These are phyloP conservation scores for Aeschynomene evenia DNA, from an alignment of 306 rosid genomes.

Conservation along the genomic window DNA sequence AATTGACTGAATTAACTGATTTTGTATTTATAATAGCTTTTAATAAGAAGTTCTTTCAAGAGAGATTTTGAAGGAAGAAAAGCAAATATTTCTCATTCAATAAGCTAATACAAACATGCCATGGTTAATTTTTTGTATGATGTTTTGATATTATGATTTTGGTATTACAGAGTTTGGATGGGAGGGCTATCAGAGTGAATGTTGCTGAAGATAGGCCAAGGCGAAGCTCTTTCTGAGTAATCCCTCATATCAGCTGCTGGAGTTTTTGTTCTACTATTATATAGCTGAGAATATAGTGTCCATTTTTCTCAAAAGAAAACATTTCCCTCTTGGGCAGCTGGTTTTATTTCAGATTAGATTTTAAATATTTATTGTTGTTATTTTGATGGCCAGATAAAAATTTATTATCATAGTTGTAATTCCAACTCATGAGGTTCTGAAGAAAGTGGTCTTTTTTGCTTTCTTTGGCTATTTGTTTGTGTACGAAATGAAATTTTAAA, in stretches of 20 bases:
- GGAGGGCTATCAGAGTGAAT: conserved; percentile 82
- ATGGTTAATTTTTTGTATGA: background rate
- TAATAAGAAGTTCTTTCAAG: too few relatives aligned
- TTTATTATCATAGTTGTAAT: conserved; percentile 25
- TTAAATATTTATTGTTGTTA: conserved; percentile 6
- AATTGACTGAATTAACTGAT: too few relatives aligned
- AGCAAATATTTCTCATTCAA: background rate
- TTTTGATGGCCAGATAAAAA: conserved; percentile 23
- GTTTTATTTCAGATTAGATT: conserved; percentile 33
- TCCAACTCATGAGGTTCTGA: conserved; percentile 15
- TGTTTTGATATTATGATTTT: conserved; percentile 26
- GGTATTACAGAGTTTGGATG: conserved; percentile 74
- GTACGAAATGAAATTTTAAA: background rate
- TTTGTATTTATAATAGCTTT: background rate
- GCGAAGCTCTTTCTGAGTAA: conserved; percentile 58
- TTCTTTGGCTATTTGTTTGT: conserved; percentile 17
- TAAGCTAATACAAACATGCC: background rate
- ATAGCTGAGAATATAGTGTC: conserved; percentile 44
- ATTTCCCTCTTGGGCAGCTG: conserved; percentile 22
- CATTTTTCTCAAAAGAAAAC: conserved; percentile 18
- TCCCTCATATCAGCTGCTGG: conserved; percentile 16
- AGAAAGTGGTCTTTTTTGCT: background rate
- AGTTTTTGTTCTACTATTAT: conserved; percentile 21
- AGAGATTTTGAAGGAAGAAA: background rate
- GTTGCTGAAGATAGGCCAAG: conserved; percentile 87